Evolutionary conservation across 768 basidiomycete genomes (phyloP).

Genomic region (Trametes gibbosa): DNA sequence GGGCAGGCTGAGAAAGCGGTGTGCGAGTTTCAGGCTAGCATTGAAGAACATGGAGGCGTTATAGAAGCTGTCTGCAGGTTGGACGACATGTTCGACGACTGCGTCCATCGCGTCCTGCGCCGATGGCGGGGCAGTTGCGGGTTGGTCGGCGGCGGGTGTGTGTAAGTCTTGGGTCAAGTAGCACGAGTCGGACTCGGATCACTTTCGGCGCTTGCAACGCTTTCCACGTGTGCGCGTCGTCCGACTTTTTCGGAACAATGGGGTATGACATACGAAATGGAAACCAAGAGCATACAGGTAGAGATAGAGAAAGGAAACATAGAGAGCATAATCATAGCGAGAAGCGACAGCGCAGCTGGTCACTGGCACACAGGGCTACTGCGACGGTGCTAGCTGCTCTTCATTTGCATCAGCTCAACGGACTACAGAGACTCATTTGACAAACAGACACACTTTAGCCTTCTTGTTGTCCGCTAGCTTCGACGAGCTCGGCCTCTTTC

Average conservation of each 20-base stretch:
- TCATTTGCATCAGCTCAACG: too few species aligned
- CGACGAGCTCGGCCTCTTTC: background rate
- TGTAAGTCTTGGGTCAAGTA: too few species aligned
- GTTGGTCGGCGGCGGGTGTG: background rate
- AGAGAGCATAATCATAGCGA: background rate
- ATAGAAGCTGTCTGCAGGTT: slow-evolving; percentile 8
- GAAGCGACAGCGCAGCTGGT: too few species aligned
- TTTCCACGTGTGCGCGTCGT: background rate
- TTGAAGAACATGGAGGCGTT: slow-evolving; percentile 21
- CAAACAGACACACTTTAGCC: background rate
- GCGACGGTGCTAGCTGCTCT: background rate
- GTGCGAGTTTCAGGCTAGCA: slow-evolving; percentile 25
- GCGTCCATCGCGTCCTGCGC: background rate
- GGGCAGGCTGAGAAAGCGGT: slow-evolving; percentile 40
- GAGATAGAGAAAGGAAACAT: background rate
- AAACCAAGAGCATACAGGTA: background rate
- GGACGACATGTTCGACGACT: background rate
- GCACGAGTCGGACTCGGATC: background rate
- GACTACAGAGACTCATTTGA: too few species aligned
- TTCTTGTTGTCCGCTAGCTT: background rate
- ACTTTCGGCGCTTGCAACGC: background rate
- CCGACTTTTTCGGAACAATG: background rate
- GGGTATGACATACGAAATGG: background rate
- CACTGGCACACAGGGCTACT: background rate
- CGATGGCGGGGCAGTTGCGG: background rate